A percentile compares a stretch with the other conserved stretches of the same genome.
These are phyloP conservation scores for Apiotrichum sp. DNA, from an alignment of 1,284 basidiomycete genomes.

Conservation along the genomic window DNA sequence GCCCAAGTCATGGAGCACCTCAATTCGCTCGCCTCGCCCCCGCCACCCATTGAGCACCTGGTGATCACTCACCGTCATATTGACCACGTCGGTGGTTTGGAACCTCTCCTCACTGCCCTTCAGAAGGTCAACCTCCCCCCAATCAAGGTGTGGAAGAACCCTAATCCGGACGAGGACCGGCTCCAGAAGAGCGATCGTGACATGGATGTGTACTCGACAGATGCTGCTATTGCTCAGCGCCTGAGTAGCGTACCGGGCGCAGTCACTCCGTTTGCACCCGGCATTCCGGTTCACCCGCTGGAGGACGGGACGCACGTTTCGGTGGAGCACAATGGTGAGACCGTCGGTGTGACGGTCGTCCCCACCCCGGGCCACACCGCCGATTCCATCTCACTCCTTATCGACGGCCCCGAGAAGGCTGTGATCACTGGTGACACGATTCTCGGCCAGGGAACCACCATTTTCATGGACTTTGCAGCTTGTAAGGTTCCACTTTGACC, in stretches of 20 bases:
- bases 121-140: constrained; percentile 44
- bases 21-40: constrained; percentile 4
- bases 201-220: constrained; percentile 18
- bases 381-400: constrained; percentile 72
- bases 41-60: constrained; percentile 62
- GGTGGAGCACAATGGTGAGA: constrained; percentile 19
- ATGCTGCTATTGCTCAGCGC: constrained; percentile 24
- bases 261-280: not conserved
- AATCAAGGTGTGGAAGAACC: constrained; percentile 49
- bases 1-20: constrained; percentile 32
- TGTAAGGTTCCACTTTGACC: constrained; percentile 51
- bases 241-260: constrained; percentile 13
- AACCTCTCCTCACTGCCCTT: constrained; percentile 63
- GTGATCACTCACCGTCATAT: constrained; percentile 85
- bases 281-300: not conserved
- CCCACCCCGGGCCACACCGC: constrained; percentile 86
- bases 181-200: constrained; percentile 25
- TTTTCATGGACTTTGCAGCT: constrained; percentile 75
- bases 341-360: constrained; percentile 55
- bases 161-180: constrained; percentile 36
- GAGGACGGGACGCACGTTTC: not conserved
- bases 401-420: constrained; percentile 51
- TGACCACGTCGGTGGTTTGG: constrained; percentile 78
- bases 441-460: constrained; percentile 81
- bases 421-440: constrained; percentile 88